phyloP scores from a whole-genome alignment of 1,284 basidiomycete genomes.

The Pascua sp. region DNA sequence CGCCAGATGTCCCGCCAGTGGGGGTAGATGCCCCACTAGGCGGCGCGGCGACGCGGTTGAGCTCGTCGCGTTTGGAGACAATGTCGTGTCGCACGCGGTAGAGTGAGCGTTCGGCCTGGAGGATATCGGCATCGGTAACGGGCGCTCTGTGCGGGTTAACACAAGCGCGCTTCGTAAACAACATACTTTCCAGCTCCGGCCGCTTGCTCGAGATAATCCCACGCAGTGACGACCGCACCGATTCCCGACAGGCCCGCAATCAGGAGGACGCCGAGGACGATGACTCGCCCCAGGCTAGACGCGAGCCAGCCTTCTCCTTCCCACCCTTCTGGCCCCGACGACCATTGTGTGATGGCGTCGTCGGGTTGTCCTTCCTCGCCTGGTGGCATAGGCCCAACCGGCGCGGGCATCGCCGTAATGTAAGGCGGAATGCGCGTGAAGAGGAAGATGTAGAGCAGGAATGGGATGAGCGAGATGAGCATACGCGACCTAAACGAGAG shows the following conservation, averaged over 20 bases:
- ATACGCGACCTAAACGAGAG: constrained; percentile 32
- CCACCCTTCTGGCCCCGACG: constrained; percentile 39
- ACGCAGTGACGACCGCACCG: constrained; percentile 45
- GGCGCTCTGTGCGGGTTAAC: constrained; percentile 4
- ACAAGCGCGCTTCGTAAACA: no score
- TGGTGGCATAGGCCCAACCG: not conserved
- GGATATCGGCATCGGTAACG: constrained; percentile 34
- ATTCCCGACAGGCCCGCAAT: constrained; percentile 48
- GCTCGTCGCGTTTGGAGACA: constrained; percentile 36
- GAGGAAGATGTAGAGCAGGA: constrained; percentile 44
- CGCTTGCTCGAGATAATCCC: constrained; percentile 43
- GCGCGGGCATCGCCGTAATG: constrained; percentile 28
- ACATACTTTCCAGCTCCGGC: constrained; percentile 31
- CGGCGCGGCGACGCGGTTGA: constrained; percentile 20
- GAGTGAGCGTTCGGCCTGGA: constrained; percentile 45
- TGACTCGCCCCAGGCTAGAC: constrained; percentile 43
- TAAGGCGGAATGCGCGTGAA: constrained; percentile 49
- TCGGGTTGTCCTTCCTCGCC: constrained; percentile 9
- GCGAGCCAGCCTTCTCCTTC: constrained; percentile 45
- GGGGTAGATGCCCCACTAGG: not conserved
- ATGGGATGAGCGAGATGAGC: constrained; percentile 45
- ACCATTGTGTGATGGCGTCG: constrained; percentile 27
- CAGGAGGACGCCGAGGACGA: constrained; percentile 46
- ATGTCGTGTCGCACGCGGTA: constrained; percentile 46
- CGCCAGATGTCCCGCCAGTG: constrained; percentile 9